Percentiles rank a stretch among this genome's conserved stretches.
Evolutionary conservation across 2,329 filamentous ascomycete species (phyloP).

Genomic region (Cladosporium velox): DNA sequence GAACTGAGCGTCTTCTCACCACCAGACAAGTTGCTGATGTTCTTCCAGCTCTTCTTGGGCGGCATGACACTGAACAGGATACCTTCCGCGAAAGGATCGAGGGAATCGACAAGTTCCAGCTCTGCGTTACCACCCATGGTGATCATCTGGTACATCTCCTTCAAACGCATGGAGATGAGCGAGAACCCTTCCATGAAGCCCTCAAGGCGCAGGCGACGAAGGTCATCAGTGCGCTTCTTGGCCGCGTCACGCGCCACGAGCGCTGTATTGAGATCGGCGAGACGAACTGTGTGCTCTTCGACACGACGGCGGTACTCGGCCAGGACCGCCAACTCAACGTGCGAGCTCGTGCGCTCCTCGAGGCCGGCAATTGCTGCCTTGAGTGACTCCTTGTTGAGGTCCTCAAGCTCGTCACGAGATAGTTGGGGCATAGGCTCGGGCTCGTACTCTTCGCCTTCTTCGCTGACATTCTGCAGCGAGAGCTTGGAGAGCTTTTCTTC

Average conservation of each 20-base stretch:
- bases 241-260: conserved; percentile 77
- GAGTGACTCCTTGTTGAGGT: conserved; percentile 63
- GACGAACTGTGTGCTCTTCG: conserved; percentile 77
- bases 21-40: conserved; percentile 92
- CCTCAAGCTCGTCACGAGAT: conserved; percentile 68
- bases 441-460: conserved; percentile 57
- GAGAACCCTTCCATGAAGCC: conserved; percentile 99
- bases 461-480: conserved; percentile 71
- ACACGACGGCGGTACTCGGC: conserved; percentile 84
- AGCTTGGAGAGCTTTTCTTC: conserved; percentile 86
- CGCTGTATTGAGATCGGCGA: conserved; percentile 79
- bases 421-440: conserved; percentile 72
- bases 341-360: conserved; percentile 78
- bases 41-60: conserved; percentile 99
- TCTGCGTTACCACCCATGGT: conserved; percentile 99
- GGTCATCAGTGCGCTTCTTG: conserved; percentile 90
- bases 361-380: conserved; percentile 66
- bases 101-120: conserved; percentile 90
- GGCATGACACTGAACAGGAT: conserved; percentile 99
- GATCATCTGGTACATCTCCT: conserved; percentile 99
- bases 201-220: conserved; percentile 84
- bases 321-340: conserved; percentile 86
- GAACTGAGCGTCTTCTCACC: conserved; percentile 96
- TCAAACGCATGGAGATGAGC: conserved; percentile 87
- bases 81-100: conserved; percentile 96